Base-by-base conservation (phyloP, 139 green algal genomes). In the Chlorella sp. region DNA sequence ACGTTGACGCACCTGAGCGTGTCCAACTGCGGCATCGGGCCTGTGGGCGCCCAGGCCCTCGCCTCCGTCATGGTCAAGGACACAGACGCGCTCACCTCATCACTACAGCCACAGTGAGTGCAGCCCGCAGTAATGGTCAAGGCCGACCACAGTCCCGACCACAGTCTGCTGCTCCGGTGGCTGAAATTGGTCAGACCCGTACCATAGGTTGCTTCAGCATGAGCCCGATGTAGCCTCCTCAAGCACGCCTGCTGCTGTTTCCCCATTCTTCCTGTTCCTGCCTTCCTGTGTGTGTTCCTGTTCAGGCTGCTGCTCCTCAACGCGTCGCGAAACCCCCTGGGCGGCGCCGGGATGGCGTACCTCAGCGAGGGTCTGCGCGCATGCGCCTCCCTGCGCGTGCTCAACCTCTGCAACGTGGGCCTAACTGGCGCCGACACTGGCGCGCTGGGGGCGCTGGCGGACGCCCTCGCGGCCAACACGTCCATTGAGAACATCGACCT, bases 21-120 rank as follows among this genome's bases (percentile, higher is more conserved):
- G 55, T 35, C 65, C 32, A 66, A 85, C 65, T 85, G 80, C 60
- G 80, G 80, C 36, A 78, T 85, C 27, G 80, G 80, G 0, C 72
- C 80, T 17, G 67, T 42, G 24, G 80, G 70, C 3, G 80, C 69
- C 5, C 22, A 29, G 3, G 78, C 73, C 3, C 73, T 83, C 24
- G 73, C 35, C 2, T 32, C 27, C 27, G 17, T 26, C 0, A 49
- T 83, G 29, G 26, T 23, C 35, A 30, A n/a, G 35, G 14, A 51
- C 2, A 49, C 70, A 23, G 74, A 80, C 32, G 34, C 34, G 2
- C 31, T 50, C n/a, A 35, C 63, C 26, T 50, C 74, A 26, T 36
- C 59, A 22, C 1, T 77, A n/a, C 70, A 78, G 55, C 78, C 78
- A 35, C 80, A 77, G 73, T 75, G 59, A 35, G 69, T 35, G 4